Evolutionary conservation across 2,329 filamentous ascomycete genomes (phyloP), one percentile per base, ranked within the genome.

Genomic region (Microthyrium microscopicum): DNA sequence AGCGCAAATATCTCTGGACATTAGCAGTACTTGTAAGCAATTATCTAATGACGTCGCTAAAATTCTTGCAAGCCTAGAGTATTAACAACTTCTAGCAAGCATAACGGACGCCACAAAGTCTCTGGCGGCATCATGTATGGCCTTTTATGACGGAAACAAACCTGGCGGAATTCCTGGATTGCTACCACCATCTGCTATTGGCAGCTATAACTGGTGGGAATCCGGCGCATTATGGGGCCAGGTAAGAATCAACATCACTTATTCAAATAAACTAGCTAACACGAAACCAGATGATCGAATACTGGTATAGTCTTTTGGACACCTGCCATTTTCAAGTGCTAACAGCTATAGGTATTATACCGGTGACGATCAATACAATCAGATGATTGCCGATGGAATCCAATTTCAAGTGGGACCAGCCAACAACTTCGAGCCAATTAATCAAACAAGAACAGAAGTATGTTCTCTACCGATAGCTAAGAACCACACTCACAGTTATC

Each of bases 311-410:
- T 12, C 3, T 2, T 5, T 5, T 12, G 12, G 27, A 7, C 25
- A 8, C 4, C 13, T 12, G 12, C 11, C 11, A 21, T 19, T 8
- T 11, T 20, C 13, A 24, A n/a, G 17, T 24, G 27, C 11, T 15
- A 8, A 8, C 27, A 29, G 8, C 15, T 41, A 37, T 20, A 42
- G 41, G 41, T 41, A 43, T 29, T 43, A 41, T 29, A 44, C 42
- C 11, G 41, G 41, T 26, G 42, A 44, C 26, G 29, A 34, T 12
- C 36, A 35, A 7, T 44, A 41, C 35, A 33, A 43, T 20, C 27
- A 36, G 17, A 21, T 37, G 18, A 39, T 34, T 30, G 39, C 33
- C 29, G 34, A 43, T 29, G 42, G 39, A 22, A 20, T 44, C n/a
- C 29, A 40, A 16, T 36, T 36, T 25, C 42, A 44, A 40, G 35